These are phyloP conservation scores for Plantago ovata DNA, from an alignment of 257 asterid genomes.

Conservation along the genomic window DNA sequence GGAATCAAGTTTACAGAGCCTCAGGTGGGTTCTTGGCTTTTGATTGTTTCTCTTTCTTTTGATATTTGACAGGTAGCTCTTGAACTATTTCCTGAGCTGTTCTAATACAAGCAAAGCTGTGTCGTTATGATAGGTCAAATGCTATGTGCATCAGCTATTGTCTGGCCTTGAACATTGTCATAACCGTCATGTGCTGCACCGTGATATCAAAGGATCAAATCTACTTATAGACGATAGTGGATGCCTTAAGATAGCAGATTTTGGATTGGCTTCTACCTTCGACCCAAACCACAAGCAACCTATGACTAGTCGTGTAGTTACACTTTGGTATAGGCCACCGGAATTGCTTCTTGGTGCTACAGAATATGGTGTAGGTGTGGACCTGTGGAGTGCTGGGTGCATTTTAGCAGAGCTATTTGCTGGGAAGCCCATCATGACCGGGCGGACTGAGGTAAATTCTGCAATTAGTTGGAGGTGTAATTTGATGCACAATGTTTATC, in stretches of 20 bases:
- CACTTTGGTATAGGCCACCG: conserved; percentile 91
- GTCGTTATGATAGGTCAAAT: conserved; percentile 60
- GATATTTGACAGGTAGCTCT: background rate
- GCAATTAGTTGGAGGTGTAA: background rate
- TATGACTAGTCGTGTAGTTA: conserved; percentile 89
- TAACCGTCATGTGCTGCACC: conserved; percentile 68
- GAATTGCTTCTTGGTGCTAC: conserved; percentile 92
- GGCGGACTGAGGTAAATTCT: conserved; percentile 72
- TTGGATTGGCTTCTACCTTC: conserved; percentile 74
- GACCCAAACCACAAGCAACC: conserved; percentile 78
- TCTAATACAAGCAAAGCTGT: conserved; percentile 22
- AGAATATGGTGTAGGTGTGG: too few species aligned
- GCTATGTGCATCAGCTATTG: conserved; percentile 71
- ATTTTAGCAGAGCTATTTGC: conserved; percentile 82
- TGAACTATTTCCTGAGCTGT: background rate
- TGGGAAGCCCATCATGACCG: conserved; percentile 91
- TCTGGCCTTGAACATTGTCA: conserved; percentile 93
- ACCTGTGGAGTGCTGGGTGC: conserved; percentile 94
- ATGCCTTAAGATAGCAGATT: conserved; percentile 81
- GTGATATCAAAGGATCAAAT: conserved; percentile 89
- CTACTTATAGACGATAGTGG: conserved; percentile 72
- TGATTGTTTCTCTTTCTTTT: background rate
- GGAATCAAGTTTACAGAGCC: conserved; percentile 74
- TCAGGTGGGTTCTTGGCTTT: conserved; percentile 42
- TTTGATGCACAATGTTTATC: conserved; percentile 3